Percentiles rank a stretch among this genome's conserved stretches.
phyloP scores from a whole-genome alignment of 1,284 basidiomycete genomes.

The Gomphus bonarii region DNA sequence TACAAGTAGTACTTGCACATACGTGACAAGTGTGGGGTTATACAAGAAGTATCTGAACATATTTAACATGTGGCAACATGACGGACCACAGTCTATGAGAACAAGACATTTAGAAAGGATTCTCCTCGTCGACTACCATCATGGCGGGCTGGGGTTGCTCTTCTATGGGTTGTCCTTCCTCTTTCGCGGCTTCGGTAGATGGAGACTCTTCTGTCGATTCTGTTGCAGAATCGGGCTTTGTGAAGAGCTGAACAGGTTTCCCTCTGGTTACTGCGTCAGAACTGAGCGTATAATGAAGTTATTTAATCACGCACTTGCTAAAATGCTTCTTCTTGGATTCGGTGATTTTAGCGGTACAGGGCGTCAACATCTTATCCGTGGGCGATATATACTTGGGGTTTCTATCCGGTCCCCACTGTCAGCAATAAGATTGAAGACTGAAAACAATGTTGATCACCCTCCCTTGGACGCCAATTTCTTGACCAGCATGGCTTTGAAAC shows the following conservation, averaged over 20 bases:
- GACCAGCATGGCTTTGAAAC: constrained; percentile 77
- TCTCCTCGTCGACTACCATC: constrained; percentile 36
- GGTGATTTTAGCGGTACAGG: constrained; percentile 80
- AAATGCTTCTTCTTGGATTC: constrained; percentile 90
- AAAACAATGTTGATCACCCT: constrained; percentile 40
- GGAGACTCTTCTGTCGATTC: constrained; percentile 32
- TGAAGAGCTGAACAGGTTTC: constrained; percentile 36
- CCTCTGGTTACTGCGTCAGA: constrained; percentile 4
- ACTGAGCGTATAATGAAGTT: background rate
- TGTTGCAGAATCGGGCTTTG: constrained; percentile 29
- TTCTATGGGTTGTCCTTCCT: constrained; percentile 5
- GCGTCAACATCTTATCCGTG: constrained; percentile 89
- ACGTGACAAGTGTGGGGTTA: constrained; percentile 10
- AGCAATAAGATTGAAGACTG: background rate
- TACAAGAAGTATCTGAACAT: constrained; percentile 3
- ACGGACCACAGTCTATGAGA: background rate
- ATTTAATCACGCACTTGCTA: constrained; percentile 51
- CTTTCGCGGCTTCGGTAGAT: background rate
- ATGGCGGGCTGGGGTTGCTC: constrained; percentile 21
- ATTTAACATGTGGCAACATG: constrained; percentile 17
- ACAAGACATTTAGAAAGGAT: constrained; percentile 38
- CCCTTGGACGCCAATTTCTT: constrained; percentile 75
- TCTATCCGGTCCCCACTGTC: constrained; percentile 28
- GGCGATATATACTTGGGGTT: constrained; percentile 81
- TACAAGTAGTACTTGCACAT: constrained; percentile 4